Conservation (phyloP, 2,329 filamentous ascomycete species). For the Bipolaris sorokiniana region DNA sequence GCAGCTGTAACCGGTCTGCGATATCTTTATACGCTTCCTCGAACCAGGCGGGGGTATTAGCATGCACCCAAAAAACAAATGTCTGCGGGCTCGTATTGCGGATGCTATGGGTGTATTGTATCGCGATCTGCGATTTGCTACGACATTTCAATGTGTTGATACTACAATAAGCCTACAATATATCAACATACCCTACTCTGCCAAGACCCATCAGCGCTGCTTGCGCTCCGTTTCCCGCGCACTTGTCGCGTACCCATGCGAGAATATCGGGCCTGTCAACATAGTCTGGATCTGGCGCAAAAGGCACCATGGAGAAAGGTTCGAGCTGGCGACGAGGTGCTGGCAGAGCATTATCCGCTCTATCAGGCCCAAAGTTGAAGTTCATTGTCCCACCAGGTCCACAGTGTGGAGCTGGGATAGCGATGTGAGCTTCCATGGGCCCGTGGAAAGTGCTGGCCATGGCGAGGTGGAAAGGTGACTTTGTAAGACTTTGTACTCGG, state of each 20-base stretch:
- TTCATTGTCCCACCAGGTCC: not conserved
- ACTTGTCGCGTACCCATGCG: not conserved
- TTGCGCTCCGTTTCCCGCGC: not conserved
- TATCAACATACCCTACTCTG: not conserved
- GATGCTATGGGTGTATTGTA: not conserved
- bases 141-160: not conserved
- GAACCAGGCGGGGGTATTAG: not conserved
- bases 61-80: not conserved
- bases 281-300: not conserved
- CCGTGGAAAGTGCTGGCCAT: not conserved
- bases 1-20: not conserved
- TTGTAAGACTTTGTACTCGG: not conserved
- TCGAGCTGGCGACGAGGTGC: not conserved
- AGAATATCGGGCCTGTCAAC: not conserved
- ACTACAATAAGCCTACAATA: not conserved
- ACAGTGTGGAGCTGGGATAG: not conserved
- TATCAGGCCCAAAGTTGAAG: not conserved
- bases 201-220: not conserved
- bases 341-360: not conserved
- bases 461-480: not conserved
- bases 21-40: not conserved
- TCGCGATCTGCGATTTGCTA: not conserved
- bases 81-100: not conserved
- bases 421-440: not conserved
- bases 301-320: not conserved